Evolutionary conservation across 2,329 filamentous ascomycete species (phyloP), one percentile per base, ranked within the genome.

Genomic region (Thelonectria discophora): DNA sequence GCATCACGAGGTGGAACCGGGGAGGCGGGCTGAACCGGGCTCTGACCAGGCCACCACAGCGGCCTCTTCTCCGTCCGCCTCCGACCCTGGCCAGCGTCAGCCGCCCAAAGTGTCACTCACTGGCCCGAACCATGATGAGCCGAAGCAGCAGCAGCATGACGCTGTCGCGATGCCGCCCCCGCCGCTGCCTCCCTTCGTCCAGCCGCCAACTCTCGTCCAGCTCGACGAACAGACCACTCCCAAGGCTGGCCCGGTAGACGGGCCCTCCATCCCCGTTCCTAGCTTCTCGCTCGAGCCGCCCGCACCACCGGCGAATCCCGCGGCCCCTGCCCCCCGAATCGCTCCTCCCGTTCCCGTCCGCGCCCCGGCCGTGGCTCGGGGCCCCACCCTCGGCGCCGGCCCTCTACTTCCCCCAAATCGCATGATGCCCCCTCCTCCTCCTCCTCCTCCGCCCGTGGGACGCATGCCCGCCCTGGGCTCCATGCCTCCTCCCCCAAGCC

Each of bases 191-290:
- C 72, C 69, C 58, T 67, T 66, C 66, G 68, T 71, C 63, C 71
- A 63, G 42, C 71, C 58, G 34, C 70, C 65, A 13, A 65, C 60
- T 55, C 63, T 72, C 61, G 46, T 68, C 46, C 66, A 72, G 37
- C 69, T 74, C 34, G 75, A 76, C 5, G 75, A 80, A 48, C 81
- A 85, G 58, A 80, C 80, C 0, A 87, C 85, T 0, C 85, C 86
- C 10, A 86, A 82, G 68, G 83, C 84, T 48, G 64, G 70, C 17
- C 72, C 76, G 1, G 59, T 74, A 17, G 53, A 62, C 30, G 57
- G 52, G 6, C 67, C 68, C 13, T 60, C 69, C 27, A 66, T 69
- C 11, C 48, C 72, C 11, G 75, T 86, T 2, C 83, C 84, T 2
- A 79, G 75, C 24, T 79, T 87, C 60, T 78, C 80, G 7, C 80